Base-by-base conservation (phyloP, 768 basidiomycete species). In the Suillus lakei region DNA sequence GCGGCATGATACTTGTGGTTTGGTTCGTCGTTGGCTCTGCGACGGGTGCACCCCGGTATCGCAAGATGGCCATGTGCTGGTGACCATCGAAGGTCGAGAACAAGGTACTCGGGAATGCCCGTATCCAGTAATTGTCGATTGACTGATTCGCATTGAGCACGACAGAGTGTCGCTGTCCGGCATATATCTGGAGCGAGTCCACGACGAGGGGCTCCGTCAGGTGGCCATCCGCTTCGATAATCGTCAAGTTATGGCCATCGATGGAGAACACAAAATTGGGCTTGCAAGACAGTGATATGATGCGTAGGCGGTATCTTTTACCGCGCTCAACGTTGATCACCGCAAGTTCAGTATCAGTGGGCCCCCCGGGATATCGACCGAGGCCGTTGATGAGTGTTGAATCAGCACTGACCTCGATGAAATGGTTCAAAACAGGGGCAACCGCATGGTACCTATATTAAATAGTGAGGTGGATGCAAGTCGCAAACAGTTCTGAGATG, bases 151-250 rank as follows among this genome's bases (percentile, higher is more conserved):
- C 80, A 72, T 74, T 68, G 1, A 86, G 68, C 13, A 85, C 72
- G 63, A 85, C 76, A 1, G 83, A 85, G 64, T 84, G 85, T 34
- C 84, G 79, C 66, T 86, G 84, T 5, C 80, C 83, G 7, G 76
- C 63, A 12, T 71, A 74, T 13, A 81, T 76, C 15, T 73, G 68
- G 21, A 81, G 60, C 16, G 69, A 74, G 54, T 83, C 81, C 9
- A 82, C 81, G 0, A 72, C 67, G 3, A 82, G 64, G 5, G 82
- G 82, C 30, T 77, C 64, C 18, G 78, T 77, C 56, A 76, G 79
- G 15, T 80, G 64, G 3, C 79, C 79, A 60, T 84, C 84, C 12
- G 76, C 81, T 70, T 81, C 79, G 39, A 83, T 81, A 63, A 83
- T 73, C 5, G 75, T 81, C 64, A 72, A 50, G 1, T n/a, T 9